phyloP scores from a whole-genome alignment of 75 land plant species.

The Cupressus sempervirens region DNA sequence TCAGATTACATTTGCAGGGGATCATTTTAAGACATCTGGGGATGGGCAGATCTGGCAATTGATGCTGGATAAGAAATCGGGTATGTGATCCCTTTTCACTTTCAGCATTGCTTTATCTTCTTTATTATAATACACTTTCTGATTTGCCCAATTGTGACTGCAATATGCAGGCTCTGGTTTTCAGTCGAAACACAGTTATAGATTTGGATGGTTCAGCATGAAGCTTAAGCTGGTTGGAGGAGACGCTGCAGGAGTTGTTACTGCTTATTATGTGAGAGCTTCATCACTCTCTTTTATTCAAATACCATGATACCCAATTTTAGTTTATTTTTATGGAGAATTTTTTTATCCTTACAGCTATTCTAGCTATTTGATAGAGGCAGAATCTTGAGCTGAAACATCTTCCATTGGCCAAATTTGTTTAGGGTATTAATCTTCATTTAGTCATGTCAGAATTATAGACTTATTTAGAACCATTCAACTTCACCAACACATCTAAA shows the following conservation, averaged over 20 bases:
- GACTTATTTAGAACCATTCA: too few relatives aligned
- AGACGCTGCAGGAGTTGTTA: constrained; percentile 80
- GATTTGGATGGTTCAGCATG: constrained; percentile 87
- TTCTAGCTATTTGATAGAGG: too few relatives aligned
- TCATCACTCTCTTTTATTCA: not conserved
- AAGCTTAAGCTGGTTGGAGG: constrained; percentile 80
- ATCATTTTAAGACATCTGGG: constrained; percentile 56
- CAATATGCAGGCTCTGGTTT: constrained; percentile 62
- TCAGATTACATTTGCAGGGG: constrained; percentile 42
- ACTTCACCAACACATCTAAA: too few relatives aligned
- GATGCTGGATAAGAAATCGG: constrained; percentile 59
- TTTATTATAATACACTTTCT: not conserved
- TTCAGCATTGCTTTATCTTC: not conserved
- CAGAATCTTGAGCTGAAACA: too few relatives aligned
- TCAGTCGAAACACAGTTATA: constrained; percentile 58
- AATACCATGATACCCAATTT: not conserved
- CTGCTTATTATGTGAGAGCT: constrained; percentile 68
- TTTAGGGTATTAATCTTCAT: too few relatives aligned
- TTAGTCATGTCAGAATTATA: too few relatives aligned
- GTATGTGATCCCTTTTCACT: constrained; percentile 12
- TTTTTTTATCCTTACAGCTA: too few relatives aligned
- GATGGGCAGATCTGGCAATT: constrained; percentile 67
- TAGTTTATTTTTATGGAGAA: too few relatives aligned
- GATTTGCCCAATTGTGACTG: not conserved
- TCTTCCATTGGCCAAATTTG: too few relatives aligned